These are phyloP conservation scores for Globisporangium cystogenes DNA, from an alignment of 352 stramenopile genomes.

Conservation along the genomic window DNA sequence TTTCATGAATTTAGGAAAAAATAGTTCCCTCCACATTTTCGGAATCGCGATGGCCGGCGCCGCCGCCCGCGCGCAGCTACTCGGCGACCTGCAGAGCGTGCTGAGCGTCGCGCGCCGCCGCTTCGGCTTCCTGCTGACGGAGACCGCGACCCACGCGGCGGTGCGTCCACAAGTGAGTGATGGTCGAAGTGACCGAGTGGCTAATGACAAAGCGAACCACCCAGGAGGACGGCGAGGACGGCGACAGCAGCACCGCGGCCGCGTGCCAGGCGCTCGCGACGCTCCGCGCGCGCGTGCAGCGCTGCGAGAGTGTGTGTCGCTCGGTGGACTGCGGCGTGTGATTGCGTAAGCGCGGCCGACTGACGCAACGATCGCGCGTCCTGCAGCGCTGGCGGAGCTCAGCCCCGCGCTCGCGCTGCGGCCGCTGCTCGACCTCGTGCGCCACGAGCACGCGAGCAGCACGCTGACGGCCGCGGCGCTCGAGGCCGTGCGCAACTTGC, in stretches of 20 bases:
- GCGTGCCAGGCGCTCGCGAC: constrained; percentile 53
- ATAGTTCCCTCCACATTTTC: too few relatives aligned
- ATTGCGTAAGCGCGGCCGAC: too few relatives aligned
- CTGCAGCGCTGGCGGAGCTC: constrained; percentile 49
- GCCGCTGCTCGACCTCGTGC: constrained; percentile 95
- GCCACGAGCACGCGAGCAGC: constrained; percentile 89
- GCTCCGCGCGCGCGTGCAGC: constrained; percentile 54
- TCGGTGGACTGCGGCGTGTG: too few relatives aligned
- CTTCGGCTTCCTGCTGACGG: constrained; percentile 44
- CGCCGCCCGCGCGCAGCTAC: constrained; percentile 39
- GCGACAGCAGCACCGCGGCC: background rate
- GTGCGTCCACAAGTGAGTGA: constrained; percentile 21
- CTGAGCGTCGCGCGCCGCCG: constrained; percentile 50
- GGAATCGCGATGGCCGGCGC: too few relatives aligned
- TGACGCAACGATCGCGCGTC: background rate
- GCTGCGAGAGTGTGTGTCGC: constrained; percentile 42
- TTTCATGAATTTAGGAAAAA: too few relatives aligned
- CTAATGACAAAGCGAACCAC: too few relatives aligned
- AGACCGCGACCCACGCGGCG: constrained; percentile 3
- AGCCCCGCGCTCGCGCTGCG: constrained; percentile 62
- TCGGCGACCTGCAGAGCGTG: constrained; percentile 74
- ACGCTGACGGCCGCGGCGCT: constrained; percentile 91
- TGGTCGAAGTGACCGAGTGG: too few relatives aligned
- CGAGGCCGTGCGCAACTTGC: constrained; percentile 93
- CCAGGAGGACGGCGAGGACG: background rate